Conservation (phyloP, 768 basidiomycete genomes). For the Clathrus columnatus region DNA sequence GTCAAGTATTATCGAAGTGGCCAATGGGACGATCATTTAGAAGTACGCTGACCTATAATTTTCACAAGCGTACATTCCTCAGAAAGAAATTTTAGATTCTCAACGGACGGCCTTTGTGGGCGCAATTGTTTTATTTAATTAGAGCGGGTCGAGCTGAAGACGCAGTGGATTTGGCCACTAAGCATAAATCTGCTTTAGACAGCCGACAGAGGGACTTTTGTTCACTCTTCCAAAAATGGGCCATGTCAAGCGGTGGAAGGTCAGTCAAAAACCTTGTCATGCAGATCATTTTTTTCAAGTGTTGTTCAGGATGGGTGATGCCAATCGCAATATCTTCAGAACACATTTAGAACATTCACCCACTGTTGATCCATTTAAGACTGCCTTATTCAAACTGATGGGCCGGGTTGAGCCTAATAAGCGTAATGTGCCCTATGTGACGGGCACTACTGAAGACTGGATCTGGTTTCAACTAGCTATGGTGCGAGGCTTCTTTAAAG, state of each 20-base stretch:
- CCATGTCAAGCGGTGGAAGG: slow-evolving; percentile 74
- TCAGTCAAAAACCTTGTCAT: slow-evolving; percentile 23
- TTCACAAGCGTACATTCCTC: not conserved
- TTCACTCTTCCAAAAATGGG: slow-evolving; percentile 73
- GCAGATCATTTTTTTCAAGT: not conserved
- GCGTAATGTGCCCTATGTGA: slow-evolving; percentile 74
- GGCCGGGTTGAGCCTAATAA: slow-evolving; percentile 81
- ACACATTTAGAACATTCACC: slow-evolving; percentile 83
- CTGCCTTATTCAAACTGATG: slow-evolving; percentile 92
- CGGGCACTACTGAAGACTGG: slow-evolving; percentile 94
- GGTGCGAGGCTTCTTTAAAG: slow-evolving; percentile 30
- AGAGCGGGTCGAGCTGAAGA: slow-evolving; percentile 78
- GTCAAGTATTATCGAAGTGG: slow-evolving; percentile 76
- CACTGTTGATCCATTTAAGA: slow-evolving; percentile 89
- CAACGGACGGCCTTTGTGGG: slow-evolving; percentile 86
- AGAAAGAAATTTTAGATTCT: slow-evolving; percentile 44
- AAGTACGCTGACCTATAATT: slow-evolving; percentile 43
- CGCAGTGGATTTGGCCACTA: slow-evolving; percentile 66
- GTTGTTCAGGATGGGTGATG: slow-evolving; percentile 17
- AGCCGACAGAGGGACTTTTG: slow-evolving; percentile 78
- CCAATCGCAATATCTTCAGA: slow-evolving; percentile 15
- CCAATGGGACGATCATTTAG: slow-evolving; percentile 78
- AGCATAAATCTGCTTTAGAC: slow-evolving; percentile 61
- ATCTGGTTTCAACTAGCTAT: slow-evolving; percentile 94
- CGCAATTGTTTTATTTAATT: slow-evolving; percentile 85